Evolutionary conservation across 805 yeast genomes (phyloP).

Genomic region (Suhomyces sp.): DNA sequence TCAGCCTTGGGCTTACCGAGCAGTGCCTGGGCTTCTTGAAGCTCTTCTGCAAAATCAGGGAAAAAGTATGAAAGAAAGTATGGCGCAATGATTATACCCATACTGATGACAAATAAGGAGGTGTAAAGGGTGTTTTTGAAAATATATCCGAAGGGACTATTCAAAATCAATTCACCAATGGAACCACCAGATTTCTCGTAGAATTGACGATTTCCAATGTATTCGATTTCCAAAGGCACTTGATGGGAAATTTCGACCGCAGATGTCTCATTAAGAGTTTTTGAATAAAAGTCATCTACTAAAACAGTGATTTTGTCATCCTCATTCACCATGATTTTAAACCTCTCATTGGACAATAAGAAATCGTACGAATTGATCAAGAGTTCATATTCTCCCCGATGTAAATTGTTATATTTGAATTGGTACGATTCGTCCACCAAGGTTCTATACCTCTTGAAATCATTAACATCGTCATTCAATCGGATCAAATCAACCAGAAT

Average conservation of each 20-base stretch:
- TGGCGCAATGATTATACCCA: conserved; percentile 34
- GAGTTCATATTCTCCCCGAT: conserved; percentile 35
- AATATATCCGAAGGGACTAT: conserved; percentile 43
- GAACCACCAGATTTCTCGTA: conserved; percentile 34
- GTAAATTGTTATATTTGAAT: conserved; percentile 24
- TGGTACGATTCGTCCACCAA: conserved; percentile 25
- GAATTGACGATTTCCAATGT: conserved; percentile 26
- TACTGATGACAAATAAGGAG: conserved; percentile 26
- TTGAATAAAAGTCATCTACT: conserved; percentile 19
- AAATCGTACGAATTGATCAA: conserved; percentile 38
- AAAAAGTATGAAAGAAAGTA: conserved; percentile 26
- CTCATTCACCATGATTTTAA: conserved; percentile 23
- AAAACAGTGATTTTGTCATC: conserved; percentile 19
- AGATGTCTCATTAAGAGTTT: conserved; percentile 19
- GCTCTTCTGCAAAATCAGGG: conserved; percentile 39
- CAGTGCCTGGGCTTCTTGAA: conserved; percentile 23
- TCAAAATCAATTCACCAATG: conserved; percentile 31
- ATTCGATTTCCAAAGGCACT: conserved; percentile 22
- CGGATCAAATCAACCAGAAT: conserved; percentile 25
- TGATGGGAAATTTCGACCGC: conserved; percentile 12
- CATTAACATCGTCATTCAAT: conserved; percentile 5
- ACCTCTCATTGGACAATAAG: conserved; percentile 24
- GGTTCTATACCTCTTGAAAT: conserved; percentile 9
- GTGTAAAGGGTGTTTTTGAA: conserved; percentile 38
- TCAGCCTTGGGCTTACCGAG: too few relatives aligned